Evolutionary conservation across 1,284 basidiomycete species (phyloP), one percentile per base, ranked within the genome.

Genomic region (Inonotus hispidus): DNA sequence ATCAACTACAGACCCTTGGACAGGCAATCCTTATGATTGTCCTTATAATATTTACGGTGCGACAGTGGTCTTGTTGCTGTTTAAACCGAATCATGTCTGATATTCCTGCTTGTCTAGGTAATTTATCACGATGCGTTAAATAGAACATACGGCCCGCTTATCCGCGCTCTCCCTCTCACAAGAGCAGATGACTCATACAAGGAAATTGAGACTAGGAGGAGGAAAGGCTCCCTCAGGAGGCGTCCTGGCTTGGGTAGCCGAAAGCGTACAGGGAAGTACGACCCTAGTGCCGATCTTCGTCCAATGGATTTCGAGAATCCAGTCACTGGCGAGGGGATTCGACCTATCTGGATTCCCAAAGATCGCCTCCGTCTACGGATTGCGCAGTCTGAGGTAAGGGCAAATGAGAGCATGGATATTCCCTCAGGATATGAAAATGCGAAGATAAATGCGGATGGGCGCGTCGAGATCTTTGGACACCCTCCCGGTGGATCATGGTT

Each of bases 1-100:
- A 72, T 0, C 75, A 84, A 0, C 73, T 84, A 0, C 81, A 79
- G 19, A 83, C 90, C 0, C 64, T 92, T 0, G 79, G 88, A 0
- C 82, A 95, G 72, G 93, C 87, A 21, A 86, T 81, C 29, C 74
- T 97, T 63, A 94, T 92, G 88, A 72, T 97, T 41, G 82, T 95
- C 3, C 75, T 98, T 52, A 90, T 97, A 66, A 75, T 85, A 13
- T 67, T 92, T 64, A 96, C 94, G 2, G 85, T 91, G 67, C 73
- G 84, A 74, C 56, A 16, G 14, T 14, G 25, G 21, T 64, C 60
- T 59, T 62, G 63, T 65, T 61, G 59, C 16, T 7, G 41, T 43
- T 16, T 7, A 43, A 43, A 43, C 11, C 11, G n/a, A 39, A 39
- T 43, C 1, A 7, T 7, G 7, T n/a, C 16, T 43, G 59, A 68